Base-by-base conservation (phyloP, 441 rosid genomes). In the Pelargonium fulgidum region DNA sequence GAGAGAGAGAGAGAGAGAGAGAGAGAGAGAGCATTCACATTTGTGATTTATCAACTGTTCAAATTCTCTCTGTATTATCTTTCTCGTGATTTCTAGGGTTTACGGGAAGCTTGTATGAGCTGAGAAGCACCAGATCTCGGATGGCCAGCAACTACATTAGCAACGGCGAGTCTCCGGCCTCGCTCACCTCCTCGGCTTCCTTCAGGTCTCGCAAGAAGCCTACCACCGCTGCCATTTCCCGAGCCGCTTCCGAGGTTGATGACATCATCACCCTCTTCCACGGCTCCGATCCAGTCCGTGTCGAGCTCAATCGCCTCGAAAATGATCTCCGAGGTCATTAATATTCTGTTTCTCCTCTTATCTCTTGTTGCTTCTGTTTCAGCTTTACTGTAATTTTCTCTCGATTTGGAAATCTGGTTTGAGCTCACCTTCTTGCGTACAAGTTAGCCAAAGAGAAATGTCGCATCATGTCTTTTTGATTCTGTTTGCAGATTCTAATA, bases 201-300 rank as follows among this genome's bases (percentile, higher is more conserved):
- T 77, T 81, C 73, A 81, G 75, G 77, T 50, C 81, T 22, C 81
- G 86, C 41, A 83, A 80, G 74, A 76, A 71, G 74, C 48, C 63
- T 14, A 29, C 62, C 66, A 63, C 62, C 61, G 36, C 42, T 66
- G 29, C 65, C 65, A 45, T 54, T 29, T 50, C 78, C 0, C 68
- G 79, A 0, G 36, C 41, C 36, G 75, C 72, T 68, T 75, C 78
- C 68, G 75, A 76, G 67, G 72, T 66, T 36, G 82, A 84, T 26
- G 88, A 84, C 64, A 26, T 79, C 75, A 65, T 80, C 54, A 75
- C 84, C 29, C 75, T 82, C 22, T 71, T 82, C 62, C 88, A 82
- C 73, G 88, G 88, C 66, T 84, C 88, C 71, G 88, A 84, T 79
- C 88, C 88, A 29, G 78, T 84, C 45, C 80, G 82, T 62, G 78